These are phyloP conservation scores for Oryza meridionalis DNA, from an alignment of 176 grass and related monocot genomes.

Conservation along the genomic window DNA sequence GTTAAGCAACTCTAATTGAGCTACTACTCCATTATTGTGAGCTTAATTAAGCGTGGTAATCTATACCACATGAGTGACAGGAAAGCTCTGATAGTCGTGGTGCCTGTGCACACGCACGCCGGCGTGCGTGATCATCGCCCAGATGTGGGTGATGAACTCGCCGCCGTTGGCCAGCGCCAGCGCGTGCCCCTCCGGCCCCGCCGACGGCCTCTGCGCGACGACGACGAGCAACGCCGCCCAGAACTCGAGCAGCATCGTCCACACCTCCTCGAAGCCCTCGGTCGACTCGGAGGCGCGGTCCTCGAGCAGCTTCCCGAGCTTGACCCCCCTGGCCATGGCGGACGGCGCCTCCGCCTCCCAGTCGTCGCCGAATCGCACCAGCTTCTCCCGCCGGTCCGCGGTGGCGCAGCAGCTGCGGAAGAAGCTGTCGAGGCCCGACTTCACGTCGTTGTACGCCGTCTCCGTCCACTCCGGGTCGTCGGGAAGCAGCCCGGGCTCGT, in stretches of 20 bases:
- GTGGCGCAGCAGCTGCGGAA: background rate
- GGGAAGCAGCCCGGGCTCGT: slow-evolving; percentile 18
- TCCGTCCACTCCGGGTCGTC: slow-evolving; percentile 25
- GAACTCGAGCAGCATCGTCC: background rate
- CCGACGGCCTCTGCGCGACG: background rate
- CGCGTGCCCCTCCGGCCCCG: background rate
- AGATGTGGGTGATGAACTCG: slow-evolving; percentile 42
- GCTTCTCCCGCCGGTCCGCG: background rate
- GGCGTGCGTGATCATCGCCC: slow-evolving; percentile 37
- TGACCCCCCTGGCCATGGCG: background rate
- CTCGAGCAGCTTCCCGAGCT: slow-evolving; percentile 5
- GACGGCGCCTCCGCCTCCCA: background rate
- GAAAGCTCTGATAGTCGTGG: background rate
- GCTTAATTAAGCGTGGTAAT: background rate
- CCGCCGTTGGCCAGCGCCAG: slow-evolving; percentile 26
- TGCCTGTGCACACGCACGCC: background rate
- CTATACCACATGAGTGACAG: background rate
- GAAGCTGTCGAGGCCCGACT: background rate
- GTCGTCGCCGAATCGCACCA: background rate
- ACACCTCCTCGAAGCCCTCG: background rate
- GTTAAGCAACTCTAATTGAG: too few relatives aligned
- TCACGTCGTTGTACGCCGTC: background rate
- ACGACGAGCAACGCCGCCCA: slow-evolving; percentile 32
- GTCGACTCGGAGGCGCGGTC: background rate
- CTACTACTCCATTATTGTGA: too few relatives aligned